These are phyloP conservation scores for Sporisorium graminicola DNA, from an alignment of 1,284 basidiomycete species.

Conservation along the genomic window DNA sequence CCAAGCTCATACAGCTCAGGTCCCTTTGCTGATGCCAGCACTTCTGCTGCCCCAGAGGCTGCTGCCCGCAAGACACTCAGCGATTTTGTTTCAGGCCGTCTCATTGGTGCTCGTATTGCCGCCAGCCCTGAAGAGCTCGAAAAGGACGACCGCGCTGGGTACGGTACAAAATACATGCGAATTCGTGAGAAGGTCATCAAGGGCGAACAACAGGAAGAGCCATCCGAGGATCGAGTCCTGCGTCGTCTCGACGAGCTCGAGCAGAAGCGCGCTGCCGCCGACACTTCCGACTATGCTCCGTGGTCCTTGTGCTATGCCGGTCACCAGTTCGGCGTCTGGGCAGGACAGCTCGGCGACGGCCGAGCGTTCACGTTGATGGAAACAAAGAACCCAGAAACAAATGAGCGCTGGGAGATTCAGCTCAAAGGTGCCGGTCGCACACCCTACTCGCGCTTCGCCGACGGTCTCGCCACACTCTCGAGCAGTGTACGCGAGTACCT, in stretches of 20 bases:
- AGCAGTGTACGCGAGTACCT: slow-evolving; percentile 89
- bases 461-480: slow-evolving; percentile 90
- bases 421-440: slow-evolving; percentile 94
- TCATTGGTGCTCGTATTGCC: slow-evolving; percentile 43
- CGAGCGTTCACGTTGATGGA: slow-evolving; percentile 85
- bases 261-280: slow-evolving; percentile 20
- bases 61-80: slow-evolving; percentile 48
- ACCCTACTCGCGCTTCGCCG: slow-evolving; percentile 89
- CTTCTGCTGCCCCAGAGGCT: slow-evolving; percentile 17
- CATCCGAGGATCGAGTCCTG: slow-evolving; percentile 16
- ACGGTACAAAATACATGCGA: slow-evolving; percentile 53
- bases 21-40: slow-evolving; percentile 46
- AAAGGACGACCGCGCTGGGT: slow-evolving; percentile 32
- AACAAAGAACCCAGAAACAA: slow-evolving; percentile 74
- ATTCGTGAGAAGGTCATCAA: slow-evolving; percentile 37
- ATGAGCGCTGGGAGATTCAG: slow-evolving; percentile 78
- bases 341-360: slow-evolving; percentile 96
- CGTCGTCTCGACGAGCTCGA: slow-evolving; percentile 48
- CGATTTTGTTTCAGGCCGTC: slow-evolving; percentile 51
- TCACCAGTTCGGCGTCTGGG: slow-evolving; percentile 88
- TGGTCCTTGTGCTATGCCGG: slow-evolving; percentile 68
- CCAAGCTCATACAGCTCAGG: slow-evolving; percentile 62
- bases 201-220: slow-evolving; percentile 35
- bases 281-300: slow-evolving; percentile 45
- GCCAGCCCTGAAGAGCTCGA: slow-evolving; percentile 20